Conservation (phyloP, 1,284 basidiomycete species). For the Austroboletus rostrupii region DNA sequence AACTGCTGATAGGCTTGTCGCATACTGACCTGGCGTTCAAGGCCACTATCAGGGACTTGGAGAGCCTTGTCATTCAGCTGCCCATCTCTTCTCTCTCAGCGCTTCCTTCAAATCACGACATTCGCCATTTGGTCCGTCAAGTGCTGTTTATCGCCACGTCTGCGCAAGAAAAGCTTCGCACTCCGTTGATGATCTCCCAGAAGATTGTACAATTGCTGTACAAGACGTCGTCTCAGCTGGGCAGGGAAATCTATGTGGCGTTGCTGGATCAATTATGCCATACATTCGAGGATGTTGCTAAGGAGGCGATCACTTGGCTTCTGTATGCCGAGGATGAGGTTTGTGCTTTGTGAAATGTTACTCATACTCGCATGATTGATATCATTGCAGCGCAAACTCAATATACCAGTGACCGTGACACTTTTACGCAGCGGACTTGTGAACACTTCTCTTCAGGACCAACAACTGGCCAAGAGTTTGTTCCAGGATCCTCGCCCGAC, state of each 20-base stretch:
- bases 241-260: slow-evolving; percentile 87
- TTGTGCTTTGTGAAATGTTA: slow-evolving; percentile 22
- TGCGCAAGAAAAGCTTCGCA: slow-evolving; percentile 77
- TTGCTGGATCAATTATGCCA: slow-evolving; percentile 89
- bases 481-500: slow-evolving; percentile 76
- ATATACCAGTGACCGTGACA: slow-evolving; percentile 89
- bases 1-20: not conserved
- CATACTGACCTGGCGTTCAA: slow-evolving; percentile 26
- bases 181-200: slow-evolving; percentile 90
- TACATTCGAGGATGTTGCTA: slow-evolving; percentile 87
- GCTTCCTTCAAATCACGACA: slow-evolving; percentile 80
- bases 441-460: slow-evolving; percentile 78
- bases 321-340: slow-evolving; percentile 96
- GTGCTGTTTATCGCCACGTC: slow-evolving; percentile 78
- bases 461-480: slow-evolving; percentile 87
- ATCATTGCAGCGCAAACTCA: slow-evolving; percentile 80
- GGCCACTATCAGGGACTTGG: slow-evolving; percentile 74
- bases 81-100: slow-evolving; percentile 63
- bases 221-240: slow-evolving; percentile 79
- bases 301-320: slow-evolving; percentile 96
- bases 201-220: slow-evolving; percentile 88
- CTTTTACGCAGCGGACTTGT: slow-evolving; percentile 84
- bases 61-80: slow-evolving; percentile 70
- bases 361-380: slow-evolving; percentile 14
- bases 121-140: slow-evolving; percentile 79